Percentiles rank a stretch among this genome's conserved stretches.
These are phyloP conservation scores for Fonsecaea multimorphosa DNA, from an alignment of 2,329 filamentous ascomycete species.

Conservation along the genomic window DNA sequence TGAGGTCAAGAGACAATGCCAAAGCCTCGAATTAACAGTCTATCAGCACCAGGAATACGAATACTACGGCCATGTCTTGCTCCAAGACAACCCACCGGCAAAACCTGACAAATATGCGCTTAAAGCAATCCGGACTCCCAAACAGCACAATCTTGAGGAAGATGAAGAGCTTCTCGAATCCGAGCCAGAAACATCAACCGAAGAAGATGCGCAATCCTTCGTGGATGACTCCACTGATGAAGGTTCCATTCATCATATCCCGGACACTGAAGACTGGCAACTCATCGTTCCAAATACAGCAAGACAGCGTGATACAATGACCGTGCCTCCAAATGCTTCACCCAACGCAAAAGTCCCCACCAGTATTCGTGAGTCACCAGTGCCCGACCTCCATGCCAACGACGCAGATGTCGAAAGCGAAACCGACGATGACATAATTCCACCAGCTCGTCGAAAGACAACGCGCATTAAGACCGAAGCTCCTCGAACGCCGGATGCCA, in stretches of 20 bases:
- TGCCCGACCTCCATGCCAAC: constrained; percentile 17
- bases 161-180: constrained; percentile 57
- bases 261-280: constrained; percentile 28
- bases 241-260: constrained; percentile 31
- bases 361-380: background rate
- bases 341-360: background rate
- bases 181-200: constrained; percentile 43
- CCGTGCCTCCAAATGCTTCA: background rate
- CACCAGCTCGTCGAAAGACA: constrained; percentile 21
- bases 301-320: background rate
- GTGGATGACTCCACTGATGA: constrained; percentile 44
- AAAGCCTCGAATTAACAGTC: constrained; percentile 68
- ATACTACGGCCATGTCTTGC: constrained; percentile 55
- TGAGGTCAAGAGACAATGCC: constrained; percentile 63
- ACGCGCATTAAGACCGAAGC: background rate
- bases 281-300: constrained; percentile 15
- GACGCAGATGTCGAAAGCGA: constrained; percentile 36
- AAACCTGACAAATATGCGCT: constrained; percentile 27
- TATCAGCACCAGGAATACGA: constrained; percentile 58
- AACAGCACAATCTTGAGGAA: constrained; percentile 43
- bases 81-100: constrained; percentile 43
- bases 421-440: constrained; percentile 29
- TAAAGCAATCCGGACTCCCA: constrained; percentile 7
- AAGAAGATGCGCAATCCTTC: constrained; percentile 59
- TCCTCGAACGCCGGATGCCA: constrained; percentile 3